These are phyloP conservation scores for Leishmania tarentolae DNA, from an alignment of 208 protist genomes.

Conservation along the genomic window DNA sequence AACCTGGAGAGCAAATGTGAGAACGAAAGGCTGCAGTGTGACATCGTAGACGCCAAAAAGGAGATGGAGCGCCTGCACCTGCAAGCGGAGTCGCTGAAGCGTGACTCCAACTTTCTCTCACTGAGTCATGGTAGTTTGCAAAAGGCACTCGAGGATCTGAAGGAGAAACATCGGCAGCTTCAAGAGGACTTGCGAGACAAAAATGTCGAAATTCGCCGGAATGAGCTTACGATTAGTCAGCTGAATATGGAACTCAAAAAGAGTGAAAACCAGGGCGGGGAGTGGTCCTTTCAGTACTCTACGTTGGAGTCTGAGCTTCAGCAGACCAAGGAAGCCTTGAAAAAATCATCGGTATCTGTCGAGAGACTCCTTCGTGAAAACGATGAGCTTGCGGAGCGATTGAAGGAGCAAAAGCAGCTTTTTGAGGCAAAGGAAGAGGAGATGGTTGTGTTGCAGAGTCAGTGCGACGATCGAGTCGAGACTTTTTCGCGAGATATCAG, in stretches of 20 bases:
- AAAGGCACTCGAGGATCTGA: constrained; percentile 56
- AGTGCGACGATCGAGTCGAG: constrained; percentile 51
- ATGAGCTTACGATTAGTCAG: constrained; percentile 67
- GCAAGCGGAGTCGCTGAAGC: constrained; percentile 54
- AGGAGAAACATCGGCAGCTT: constrained; percentile 40
- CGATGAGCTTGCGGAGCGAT: constrained; percentile 21
- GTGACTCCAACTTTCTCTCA: constrained; percentile 44
- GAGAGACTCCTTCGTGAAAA: constrained; percentile 21
- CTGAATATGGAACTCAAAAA: constrained; percentile 66
- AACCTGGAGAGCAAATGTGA: constrained; percentile 62
- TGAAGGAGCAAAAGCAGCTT: constrained; percentile 22
- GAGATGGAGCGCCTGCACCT: constrained; percentile 54
- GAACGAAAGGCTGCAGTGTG: constrained; percentile 65
- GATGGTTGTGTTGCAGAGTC: constrained; percentile 52
- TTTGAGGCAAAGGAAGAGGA: constrained; percentile 61
- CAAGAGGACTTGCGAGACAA: constrained; percentile 72
- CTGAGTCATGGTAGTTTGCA: constrained; percentile 52
- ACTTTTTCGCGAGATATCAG: constrained; percentile 37
- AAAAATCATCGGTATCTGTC: constrained; percentile 6
- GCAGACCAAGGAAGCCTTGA: constrained; percentile 37
- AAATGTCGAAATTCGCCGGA: constrained; percentile 56
- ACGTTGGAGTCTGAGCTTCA: constrained; percentile 56
- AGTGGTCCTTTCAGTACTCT: constrained; percentile 45
- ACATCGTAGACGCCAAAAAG: constrained; percentile 55
- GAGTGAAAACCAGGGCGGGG: constrained; percentile 51